These are phyloP conservation scores for Aegilops sharonensis DNA, from an alignment of 176 grass and related monocot species.

Conservation along the genomic window DNA sequence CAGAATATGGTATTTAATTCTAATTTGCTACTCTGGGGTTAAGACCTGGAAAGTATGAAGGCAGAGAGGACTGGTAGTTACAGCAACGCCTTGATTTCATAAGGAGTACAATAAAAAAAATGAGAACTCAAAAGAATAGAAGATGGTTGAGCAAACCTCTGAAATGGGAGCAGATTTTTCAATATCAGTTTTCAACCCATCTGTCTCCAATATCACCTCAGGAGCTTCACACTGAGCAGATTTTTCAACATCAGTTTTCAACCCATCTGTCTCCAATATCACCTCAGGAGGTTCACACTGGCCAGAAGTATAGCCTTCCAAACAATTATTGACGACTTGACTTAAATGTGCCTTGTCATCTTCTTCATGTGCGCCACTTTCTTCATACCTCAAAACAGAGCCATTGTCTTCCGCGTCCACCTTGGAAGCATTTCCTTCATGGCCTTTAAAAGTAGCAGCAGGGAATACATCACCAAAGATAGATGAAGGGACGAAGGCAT, in stretches of 20 bases:
- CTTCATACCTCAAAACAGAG: constrained; percentile 12
- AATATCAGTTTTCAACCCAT: constrained; percentile 10
- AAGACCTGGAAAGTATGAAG: constrained; percentile 18
- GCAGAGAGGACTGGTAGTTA: not conserved
- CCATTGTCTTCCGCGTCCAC: not conserved
- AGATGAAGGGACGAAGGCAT: not conserved
- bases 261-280: constrained; percentile 29
- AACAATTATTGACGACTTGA: not conserved
- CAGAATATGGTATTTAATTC: not conserved
- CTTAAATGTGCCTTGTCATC: constrained; percentile 1
- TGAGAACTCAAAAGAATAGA: not conserved
- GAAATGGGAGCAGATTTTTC: constrained; percentile 9
- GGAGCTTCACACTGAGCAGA: not conserved
- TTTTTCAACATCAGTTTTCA: not conserved
- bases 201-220: constrained; percentile 20
- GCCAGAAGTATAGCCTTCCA: constrained; percentile 23
- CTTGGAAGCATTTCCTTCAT: constrained; percentile 25
- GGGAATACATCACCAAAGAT: constrained; percentile 30
- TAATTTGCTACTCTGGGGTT: not conserved
- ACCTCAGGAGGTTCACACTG: not conserved
- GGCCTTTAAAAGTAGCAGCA: constrained; percentile 18
- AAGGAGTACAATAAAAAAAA: not conserved
- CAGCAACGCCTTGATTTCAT: not conserved
- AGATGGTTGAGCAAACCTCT: constrained; percentile 32
- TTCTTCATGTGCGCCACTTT: constrained; percentile 23